Base-by-base conservation (phyloP, 345 rosid species). In the Arabis hirsuta region DNA sequence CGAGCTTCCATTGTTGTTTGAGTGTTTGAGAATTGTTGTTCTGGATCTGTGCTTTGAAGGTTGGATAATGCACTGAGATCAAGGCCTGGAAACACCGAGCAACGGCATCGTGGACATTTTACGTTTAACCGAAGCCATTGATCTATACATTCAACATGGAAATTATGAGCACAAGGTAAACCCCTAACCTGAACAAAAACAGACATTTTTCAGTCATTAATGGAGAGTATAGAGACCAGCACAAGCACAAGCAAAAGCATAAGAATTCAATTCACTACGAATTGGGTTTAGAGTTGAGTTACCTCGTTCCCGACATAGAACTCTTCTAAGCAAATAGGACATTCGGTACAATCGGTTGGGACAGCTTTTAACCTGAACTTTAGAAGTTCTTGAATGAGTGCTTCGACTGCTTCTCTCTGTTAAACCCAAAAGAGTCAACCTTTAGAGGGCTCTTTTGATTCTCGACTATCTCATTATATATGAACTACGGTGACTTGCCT, bases 111-210 rank as follows among this genome's bases (percentile, higher is more conserved):
- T 20, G 98, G 98, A 74, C 98, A 92, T 69, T 92, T 92, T 43
- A 90, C 87, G 58, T 90, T 92, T 79, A 92, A 69, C 29, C 92
- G 84, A 39, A 92, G 90, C 98, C 98, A 92, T 77, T 88, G 83
- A 1, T 88, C 92, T 29, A 92, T 92, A 78, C 98, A 90, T 56
- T 87, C 96, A 12, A 90, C 91, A 62, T 92, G 98, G 79, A 90
- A 92, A 75, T 92, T 92, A 77, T 92, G 98, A 3, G 98, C 98
- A 81, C 98, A 92, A 12, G 98, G 98, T 77, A 92, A 84, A 53
- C 98, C 98, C 45, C 96, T 91, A 60, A 92, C 98, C 98, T 90
- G 91, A 79, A 39, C 38, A 8, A 3, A 12, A 55, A 16, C 0
- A 53, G n/a, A 34, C 20, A 36, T 3, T 51, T 36, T 22, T 12